Conservation (phyloP, 768 basidiomycete genomes). For the Cystobasidiopsis lactophilus region DNA sequence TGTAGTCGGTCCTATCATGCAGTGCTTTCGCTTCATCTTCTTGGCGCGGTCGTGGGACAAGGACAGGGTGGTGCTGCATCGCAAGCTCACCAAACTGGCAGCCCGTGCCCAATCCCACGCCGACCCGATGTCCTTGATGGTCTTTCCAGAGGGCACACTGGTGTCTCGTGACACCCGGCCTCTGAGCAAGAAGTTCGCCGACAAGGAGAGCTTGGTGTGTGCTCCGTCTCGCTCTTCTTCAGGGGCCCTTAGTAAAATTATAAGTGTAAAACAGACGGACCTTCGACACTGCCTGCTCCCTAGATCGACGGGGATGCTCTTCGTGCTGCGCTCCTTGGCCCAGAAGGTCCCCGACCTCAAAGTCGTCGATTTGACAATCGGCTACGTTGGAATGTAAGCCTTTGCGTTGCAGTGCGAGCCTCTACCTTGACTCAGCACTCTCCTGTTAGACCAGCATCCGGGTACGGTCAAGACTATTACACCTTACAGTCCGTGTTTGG, state of each 20-base stretch:
- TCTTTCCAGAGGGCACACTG: slow-evolving; percentile 78
- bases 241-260: neutral
- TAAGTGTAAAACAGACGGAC: slow-evolving; percentile 36
- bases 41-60: slow-evolving; percentile 75
- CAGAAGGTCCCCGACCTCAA: slow-evolving; percentile 54
- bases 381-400: slow-evolving; percentile 40
- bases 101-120: slow-evolving; percentile 23
- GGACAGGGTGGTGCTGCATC: slow-evolving; percentile 46
- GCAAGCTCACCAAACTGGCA: slow-evolving; percentile 45
- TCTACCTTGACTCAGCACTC: neutral
- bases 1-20: slow-evolving; percentile 38
- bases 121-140: slow-evolving; percentile 7
- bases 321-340: slow-evolving; percentile 55
- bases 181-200: slow-evolving; percentile 63
- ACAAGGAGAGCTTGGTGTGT: slow-evolving; percentile 70
- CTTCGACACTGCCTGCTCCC: slow-evolving; percentile 64
- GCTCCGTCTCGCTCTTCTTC: neutral
- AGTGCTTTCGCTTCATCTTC: slow-evolving; percentile 84
- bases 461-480: slow-evolving; percentile 25
- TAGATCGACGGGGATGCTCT: slow-evolving; percentile 72
- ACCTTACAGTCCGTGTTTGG: slow-evolving; percentile 74
- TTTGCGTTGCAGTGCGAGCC: neutral
- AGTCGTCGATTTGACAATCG: slow-evolving; percentile 72
- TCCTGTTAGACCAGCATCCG: neutral
- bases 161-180: slow-evolving; percentile 69